Base-by-base conservation (phyloP, 202 grass and related monocot genomes). In the Saccharum hybrid region DNA sequence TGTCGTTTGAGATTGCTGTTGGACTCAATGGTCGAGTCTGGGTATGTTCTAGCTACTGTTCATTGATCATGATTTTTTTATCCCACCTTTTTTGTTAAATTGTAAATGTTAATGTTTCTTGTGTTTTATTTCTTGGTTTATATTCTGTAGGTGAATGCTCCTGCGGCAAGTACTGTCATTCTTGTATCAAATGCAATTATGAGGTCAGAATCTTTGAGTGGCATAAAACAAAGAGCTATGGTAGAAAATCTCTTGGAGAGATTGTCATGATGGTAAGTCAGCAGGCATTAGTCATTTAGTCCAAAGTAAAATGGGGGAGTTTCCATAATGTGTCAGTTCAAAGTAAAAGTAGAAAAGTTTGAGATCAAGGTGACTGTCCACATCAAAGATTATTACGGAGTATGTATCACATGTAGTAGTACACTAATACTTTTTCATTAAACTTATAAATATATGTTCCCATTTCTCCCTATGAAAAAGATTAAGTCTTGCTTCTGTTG, bases 21-120 rank as follows among this genome's bases (percentile, higher is more conserved):
- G 96, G 96, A 71, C 77, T 96, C 77, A 99, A 99, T 70, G 93
- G 93, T 63, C 91, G 96, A 70, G 91, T 99, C 61, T 99, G 91
- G 93, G 96, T 99, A 98, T 65, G 21, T 33, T 78, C 26, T 71
- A 22, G 5, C 12, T 54, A 59, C 15, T 26, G 38, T 15, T 23
- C 15, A 6, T 81, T 89, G 4, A 63, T 77, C 9, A 38, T 64
- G 13, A 71, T 52, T 48, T 40, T 40, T 26, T 78, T 59, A 10
- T 64, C 28, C 31, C 21, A 22, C 46, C 21, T 4, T 84, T 74
- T 87, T 82, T 43, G 68, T 22, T 80, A 28, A 26, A 75, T 26
- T 65, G 57, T 19, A 62, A 54, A 33, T 49, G 15, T 4, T 73
- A 82, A 43, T 82, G 63, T 77, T 68, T 59, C 37, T 33, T 46